These are phyloP conservation scores for Coprinopsis sp. DNA, from an alignment of 768 basidiomycete genomes.

Conservation along the genomic window DNA sequence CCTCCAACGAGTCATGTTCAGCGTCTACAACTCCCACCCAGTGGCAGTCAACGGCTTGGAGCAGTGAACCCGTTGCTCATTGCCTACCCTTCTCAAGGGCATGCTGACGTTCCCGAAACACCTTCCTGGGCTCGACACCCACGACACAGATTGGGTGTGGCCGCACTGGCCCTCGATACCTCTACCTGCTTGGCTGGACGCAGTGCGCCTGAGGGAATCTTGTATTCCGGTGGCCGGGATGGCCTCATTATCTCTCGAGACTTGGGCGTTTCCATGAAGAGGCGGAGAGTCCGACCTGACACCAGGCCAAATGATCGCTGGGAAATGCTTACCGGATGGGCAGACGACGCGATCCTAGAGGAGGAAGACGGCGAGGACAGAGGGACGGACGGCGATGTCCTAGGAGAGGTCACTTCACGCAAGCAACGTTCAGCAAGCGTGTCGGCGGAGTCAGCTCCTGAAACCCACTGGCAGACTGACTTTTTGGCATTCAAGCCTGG, in stretches of 20 bases:
- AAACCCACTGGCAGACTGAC: constrained; percentile 81
- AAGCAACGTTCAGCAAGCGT: constrained; percentile 33
- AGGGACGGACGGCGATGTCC: constrained; percentile 68
- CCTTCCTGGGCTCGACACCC: constrained; percentile 44
- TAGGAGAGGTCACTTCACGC: constrained; percentile 58
- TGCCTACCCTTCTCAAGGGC: constrained; percentile 23
- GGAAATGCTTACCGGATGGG: constrained; percentile 86
- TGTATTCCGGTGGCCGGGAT: constrained; percentile 88
- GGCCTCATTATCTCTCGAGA: constrained; percentile 89
- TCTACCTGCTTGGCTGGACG: constrained; percentile 71
- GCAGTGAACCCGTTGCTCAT: constrained; percentile 65
- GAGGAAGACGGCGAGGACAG: constrained; percentile 56
- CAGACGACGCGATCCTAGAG: constrained; percentile 62
- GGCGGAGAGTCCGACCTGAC: constrained; percentile 26
- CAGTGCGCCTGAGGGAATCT: constrained; percentile 72
- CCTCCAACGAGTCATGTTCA: constrained; percentile 60
- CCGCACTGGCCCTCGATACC: constrained; percentile 82
- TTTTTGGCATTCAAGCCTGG: constrained; percentile 41
- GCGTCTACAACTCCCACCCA: constrained; percentile 65
- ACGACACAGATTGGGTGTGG: constrained; percentile 83
- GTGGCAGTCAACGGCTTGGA: constrained; percentile 60
- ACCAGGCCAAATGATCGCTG: constrained; percentile 41
- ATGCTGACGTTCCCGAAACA: constrained; percentile 19
- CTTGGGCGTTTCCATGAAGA: constrained; percentile 62
- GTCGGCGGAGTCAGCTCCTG: constrained; percentile 48